Base-by-base conservation (phyloP, 2,329 filamentous ascomycete species). In the Hymenoscyphus fraxineus region DNA sequence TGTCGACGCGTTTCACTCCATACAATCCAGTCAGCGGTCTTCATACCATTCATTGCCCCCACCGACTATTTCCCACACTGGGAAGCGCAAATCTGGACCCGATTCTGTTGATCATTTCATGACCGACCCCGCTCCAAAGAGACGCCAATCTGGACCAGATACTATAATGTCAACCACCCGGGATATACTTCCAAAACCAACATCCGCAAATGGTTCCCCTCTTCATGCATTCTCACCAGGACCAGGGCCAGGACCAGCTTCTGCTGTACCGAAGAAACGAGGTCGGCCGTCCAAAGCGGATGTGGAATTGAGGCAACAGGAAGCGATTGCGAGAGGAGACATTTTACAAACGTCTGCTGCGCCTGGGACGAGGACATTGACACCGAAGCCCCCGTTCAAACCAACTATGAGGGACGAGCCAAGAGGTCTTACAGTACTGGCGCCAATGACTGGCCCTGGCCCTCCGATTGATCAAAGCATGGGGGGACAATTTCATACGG, bases 251-350 rank as follows among this genome's bases (percentile, higher is more conserved):
- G 35, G 35, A 6, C 61, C 65, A 31, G 41, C 65, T 16, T 61
- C 64, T 35, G 55, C 62, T 16, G 32, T 41, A 41, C 59, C 67
- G 6, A 75, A 71, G 66, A 73, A 71, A 64, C 70, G 73, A 31
- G 73, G 73, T 44, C 69, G 73, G 31, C 73, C 73, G 31, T 72
- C 73, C 6, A 75, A 75, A 64, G 69, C 70, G 47, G 72, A 73
- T 51, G 61, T 73, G 27, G 71, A 73, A 62, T 64, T 65, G n/a
- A 66, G 68, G 27, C 67, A 71, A 40, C 63, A 60, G 59, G 71
- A 72, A 56, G 69, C 70, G 44, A 69, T 74, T 38, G 67, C 66
- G 31, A 65, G 71, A 47, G 72, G 73, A 19, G 71, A 74, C 51
- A 59, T 72, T 9, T 41, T 74, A 56, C 65, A 67, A 41, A 66